Evolutionary conservation across 768 basidiomycete genomes (phyloP), one percentile per base, ranked within the genome.

Genomic region (Tylopilus sp.): DNA sequence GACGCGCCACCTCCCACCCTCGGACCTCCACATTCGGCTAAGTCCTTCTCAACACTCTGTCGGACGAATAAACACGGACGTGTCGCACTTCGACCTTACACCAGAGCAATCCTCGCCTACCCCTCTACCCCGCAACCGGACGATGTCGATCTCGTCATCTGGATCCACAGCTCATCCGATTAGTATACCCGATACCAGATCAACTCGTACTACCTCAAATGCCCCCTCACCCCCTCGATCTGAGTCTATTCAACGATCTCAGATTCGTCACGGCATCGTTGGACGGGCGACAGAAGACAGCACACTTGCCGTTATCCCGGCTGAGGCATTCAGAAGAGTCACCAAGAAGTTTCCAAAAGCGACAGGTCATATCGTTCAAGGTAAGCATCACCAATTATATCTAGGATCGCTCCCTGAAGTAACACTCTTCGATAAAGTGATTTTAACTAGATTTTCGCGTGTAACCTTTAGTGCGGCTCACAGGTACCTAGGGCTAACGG

Each of bases 401-500:
- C 29, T 21, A n/a, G 14, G 29, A 3, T 48, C n/a, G 37, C 56
- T 48, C 61, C 62, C 26, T 22, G 29, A 48, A 36, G 45, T 62
- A 45, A 56, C 48, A n/a, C 36, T 12, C 48, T 46, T 41, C 14
- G n/a, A 48, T 52, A 17, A 59, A 87, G 95, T 98, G 30, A 97
- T 99, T 55, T 73, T 99, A 54, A 97, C 97, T 4, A 83, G 97
- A 3, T 96, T 99, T 67, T 93, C 94, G 21, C 84, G 97, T 24
- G 97, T 98, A 12, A 99, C 97, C 0, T 98, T 99, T 76, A 91
- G 88, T 65, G 97, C 96, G 11, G 95, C 97, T 0, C 97, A 98
- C 70, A 89, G 88, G 63, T 99, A 97, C 68, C 83, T 99, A 7
- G 97, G 97, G 7, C 68, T 99, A 48, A 99, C 97, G 0, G 84